A percentile compares a stretch with the other conserved stretches of the same genome.
These are phyloP conservation scores for Lonicera japonica DNA, from an alignment of 129 eudicot species.

Conservation along the genomic window DNA sequence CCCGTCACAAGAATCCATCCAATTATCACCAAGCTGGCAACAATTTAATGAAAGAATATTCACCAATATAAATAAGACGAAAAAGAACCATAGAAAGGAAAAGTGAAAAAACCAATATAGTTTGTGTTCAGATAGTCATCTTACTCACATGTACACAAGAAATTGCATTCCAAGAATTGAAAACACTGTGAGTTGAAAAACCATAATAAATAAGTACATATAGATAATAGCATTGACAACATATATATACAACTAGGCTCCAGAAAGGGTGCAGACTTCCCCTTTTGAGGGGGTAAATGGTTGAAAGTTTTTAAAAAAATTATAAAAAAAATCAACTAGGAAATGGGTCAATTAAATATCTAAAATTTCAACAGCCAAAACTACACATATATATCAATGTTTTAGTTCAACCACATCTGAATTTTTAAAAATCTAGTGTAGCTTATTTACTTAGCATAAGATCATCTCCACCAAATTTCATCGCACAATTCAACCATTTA, in stretches of 20 bases:
- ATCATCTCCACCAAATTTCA: no score
- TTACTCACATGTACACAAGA: constrained; percentile 85
- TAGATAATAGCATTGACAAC: background rate
- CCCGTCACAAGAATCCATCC: constrained; percentile 96
- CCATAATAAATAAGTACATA: constrained; percentile 1
- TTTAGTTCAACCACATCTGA: no score
- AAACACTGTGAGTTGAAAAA: constrained; percentile 55
- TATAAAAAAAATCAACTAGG: no score
- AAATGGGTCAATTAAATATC: no score
- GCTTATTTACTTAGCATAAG: no score
- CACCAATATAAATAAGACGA: background rate
- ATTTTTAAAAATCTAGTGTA: no score
- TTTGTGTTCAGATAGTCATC: background rate
- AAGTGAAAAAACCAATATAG: background rate
- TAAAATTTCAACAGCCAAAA: no score
- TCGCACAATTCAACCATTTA: no score
- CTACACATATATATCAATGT: no score
- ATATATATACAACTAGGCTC: background rate
- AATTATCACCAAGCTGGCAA: constrained; percentile 75
- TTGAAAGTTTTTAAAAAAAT: no score
- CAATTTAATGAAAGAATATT: background rate
- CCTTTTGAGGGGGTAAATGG: no score
- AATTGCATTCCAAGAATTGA: constrained; percentile 79
- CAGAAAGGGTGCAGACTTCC: no score
- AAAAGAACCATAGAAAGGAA: background rate